phyloP scores from a whole-genome alignment of 23 red algal genomes.

The Gracilaria caudata region DNA sequence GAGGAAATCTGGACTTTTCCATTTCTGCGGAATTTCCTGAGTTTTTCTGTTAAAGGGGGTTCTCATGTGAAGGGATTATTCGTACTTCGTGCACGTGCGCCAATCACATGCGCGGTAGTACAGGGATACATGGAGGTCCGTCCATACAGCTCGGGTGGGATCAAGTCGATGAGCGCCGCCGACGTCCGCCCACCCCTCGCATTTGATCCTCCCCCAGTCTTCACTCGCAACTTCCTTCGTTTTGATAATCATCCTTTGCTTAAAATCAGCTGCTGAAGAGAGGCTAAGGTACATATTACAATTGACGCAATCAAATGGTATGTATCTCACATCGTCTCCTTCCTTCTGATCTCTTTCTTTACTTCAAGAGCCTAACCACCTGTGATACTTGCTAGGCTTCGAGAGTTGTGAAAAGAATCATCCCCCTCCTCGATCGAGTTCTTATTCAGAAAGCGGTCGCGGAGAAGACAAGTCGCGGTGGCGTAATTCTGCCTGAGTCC shows the following conservation, averaged over 20 bases:
- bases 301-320: constrained; percentile 4
- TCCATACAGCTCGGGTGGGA: background rate
- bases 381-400: constrained; percentile 19
- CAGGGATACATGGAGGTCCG: too few relatives aligned
- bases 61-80: background rate
- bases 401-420: constrained; percentile 47
- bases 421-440: constrained; percentile 93
- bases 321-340: background rate
- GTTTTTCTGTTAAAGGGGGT: background rate
- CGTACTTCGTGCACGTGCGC: background rate
- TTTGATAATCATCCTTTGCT: background rate
- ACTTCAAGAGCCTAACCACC: background rate
- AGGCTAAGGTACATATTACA: background rate
- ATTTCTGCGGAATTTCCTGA: background rate
- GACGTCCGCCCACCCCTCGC: background rate
- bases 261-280: background rate
- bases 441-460: constrained; percentile 87
- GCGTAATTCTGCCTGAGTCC: constrained; percentile 88
- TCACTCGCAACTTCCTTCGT: background rate
- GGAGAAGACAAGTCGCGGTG: constrained; percentile 83
- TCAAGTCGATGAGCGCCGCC: background rate
- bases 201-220: background rate
- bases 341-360: background rate
- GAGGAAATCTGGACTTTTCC: background rate
- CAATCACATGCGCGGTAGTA: background rate